Conservation (phyloP, 345 rosid species). For the Salix arbutifolia region DNA sequence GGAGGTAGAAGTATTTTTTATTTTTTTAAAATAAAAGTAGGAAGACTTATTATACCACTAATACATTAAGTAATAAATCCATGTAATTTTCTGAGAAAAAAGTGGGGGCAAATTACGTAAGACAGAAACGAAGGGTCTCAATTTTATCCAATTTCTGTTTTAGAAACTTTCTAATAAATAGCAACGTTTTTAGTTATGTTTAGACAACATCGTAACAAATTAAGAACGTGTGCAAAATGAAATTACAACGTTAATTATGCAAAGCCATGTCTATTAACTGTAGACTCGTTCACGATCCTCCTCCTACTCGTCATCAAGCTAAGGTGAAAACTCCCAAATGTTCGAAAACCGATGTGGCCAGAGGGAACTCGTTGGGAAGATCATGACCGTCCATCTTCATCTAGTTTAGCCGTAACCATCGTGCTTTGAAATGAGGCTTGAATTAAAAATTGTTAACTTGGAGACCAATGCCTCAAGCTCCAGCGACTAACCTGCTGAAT, state of each 20-base stretch:
- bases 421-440: constrained; percentile 31
- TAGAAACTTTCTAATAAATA: too few relatives aligned
- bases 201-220: too few relatives aligned
- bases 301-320: constrained; percentile 22
- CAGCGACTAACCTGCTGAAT: constrained; percentile 22
- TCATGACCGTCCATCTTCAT: constrained; percentile 23
- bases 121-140: too few relatives aligned
- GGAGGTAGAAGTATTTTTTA: too few relatives aligned
- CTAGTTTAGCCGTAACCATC: constrained; percentile 36
- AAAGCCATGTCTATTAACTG: neutral
- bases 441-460: constrained; percentile 22
- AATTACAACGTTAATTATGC: neutral
- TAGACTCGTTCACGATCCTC: constrained; percentile 21
- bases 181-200: too few relatives aligned
- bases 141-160: too few relatives aligned
- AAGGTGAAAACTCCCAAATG: neutral
- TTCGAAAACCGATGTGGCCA: constrained; percentile 11
- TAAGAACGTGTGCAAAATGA: neutral
- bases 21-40: too few relatives aligned
- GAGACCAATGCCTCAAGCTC: constrained; percentile 35
- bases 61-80: too few relatives aligned
- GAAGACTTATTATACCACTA: too few relatives aligned
- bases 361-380: constrained; percentile 29
- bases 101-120: too few relatives aligned
- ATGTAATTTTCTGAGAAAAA: too few relatives aligned